Evolutionary conservation across 148 eudicot genomes (phyloP).

Genomic region (Camellia sinensis): DNA sequence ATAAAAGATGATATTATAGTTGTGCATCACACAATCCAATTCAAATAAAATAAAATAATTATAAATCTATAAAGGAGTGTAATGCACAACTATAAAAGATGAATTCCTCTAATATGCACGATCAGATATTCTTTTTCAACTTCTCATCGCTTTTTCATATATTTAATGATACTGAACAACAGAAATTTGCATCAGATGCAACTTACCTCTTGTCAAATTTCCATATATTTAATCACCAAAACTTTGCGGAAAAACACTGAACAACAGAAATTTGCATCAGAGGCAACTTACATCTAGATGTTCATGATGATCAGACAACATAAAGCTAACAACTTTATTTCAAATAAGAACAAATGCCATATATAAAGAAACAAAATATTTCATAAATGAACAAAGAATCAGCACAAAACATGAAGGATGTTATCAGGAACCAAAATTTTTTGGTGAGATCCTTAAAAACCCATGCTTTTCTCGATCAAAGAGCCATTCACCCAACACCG

Average conservation of each 20-base stretch:
- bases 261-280: not conserved
- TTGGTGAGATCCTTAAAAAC: too few relatives aligned
- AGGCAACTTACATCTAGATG: not conserved
- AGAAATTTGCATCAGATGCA: not conserved
- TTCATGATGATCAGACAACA: not conserved
- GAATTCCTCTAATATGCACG: too few relatives aligned
- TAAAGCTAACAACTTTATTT: not conserved
- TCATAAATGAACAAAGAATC: too few relatives aligned
- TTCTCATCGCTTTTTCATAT: not conserved
- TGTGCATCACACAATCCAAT: too few relatives aligned
- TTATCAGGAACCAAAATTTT: too few relatives aligned
- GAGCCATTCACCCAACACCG: too few relatives aligned
- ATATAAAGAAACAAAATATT: not conserved
- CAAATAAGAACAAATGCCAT: not conserved
- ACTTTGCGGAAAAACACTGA: not conserved
- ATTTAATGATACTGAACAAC: not conserved
- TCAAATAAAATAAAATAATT: too few relatives aligned
- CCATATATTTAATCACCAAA: not conserved
- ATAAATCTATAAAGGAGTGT: too few relatives aligned
- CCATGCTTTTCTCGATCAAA: too few relatives aligned
- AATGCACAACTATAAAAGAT: not conserved
- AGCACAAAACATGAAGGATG: too few relatives aligned
- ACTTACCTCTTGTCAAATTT: not conserved
- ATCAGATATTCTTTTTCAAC: not conserved
- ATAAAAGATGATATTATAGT: too few relatives aligned